phyloP scores from a whole-genome alignment of 2,329 filamentous ascomycete species.

The Alternaria arborescens region DNA sequence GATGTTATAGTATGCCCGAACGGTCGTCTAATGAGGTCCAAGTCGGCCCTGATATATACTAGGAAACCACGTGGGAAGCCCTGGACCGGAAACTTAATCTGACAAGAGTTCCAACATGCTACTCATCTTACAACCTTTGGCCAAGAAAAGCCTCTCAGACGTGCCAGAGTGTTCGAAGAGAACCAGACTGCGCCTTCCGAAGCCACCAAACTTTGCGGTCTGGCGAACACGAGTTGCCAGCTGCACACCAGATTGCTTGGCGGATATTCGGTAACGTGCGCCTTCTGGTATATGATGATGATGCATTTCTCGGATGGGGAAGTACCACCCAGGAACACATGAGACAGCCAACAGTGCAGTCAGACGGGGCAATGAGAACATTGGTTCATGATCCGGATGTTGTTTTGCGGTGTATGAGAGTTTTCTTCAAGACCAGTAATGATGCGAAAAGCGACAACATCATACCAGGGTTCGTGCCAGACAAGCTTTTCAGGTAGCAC shows the following conservation, averaged over 20 bases:
- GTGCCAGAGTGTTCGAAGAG: background rate
- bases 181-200: background rate
- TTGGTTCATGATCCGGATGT: background rate
- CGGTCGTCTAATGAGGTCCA: background rate
- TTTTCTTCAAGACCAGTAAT: background rate
- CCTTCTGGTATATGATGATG: background rate
- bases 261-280: background rate
- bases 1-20: background rate
- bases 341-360: conserved; percentile 1
- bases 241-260: background rate
- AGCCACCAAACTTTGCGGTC: background rate
- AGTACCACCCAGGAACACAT: background rate
- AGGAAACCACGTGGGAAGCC: background rate
- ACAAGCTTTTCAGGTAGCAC: background rate
- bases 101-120: background rate
- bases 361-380: background rate
- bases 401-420: background rate
- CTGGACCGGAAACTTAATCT: background rate
- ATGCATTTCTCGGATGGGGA: conserved; percentile 1
- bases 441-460: background rate
- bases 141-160: conserved; percentile 8
- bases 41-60: conserved; percentile 3
- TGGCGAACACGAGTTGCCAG: conserved; percentile 7
- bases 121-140: conserved; percentile 4
- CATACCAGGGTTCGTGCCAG: background rate